These are phyloP conservation scores for Chytriomyces confervae DNA, from an alignment of 192 early-diverging fungal species.

Conservation along the genomic window DNA sequence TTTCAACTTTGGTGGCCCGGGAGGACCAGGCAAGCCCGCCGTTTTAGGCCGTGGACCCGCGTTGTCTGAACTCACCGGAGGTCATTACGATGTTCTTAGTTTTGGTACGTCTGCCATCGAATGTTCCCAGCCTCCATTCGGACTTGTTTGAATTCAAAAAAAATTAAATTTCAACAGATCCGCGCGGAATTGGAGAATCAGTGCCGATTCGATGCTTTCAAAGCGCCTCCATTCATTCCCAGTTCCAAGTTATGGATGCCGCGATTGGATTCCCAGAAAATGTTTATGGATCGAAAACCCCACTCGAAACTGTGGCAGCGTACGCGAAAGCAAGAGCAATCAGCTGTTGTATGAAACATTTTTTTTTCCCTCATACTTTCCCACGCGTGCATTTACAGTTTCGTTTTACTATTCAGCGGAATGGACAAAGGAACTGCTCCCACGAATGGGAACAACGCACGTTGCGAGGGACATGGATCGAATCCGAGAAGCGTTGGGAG, in stretches of 20 bases:
- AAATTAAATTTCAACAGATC: constrained; percentile 52
- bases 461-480: constrained; percentile 45
- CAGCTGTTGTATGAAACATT: constrained; percentile 3
- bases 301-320: not conserved
- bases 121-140: too few relatives aligned
- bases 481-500: constrained; percentile 37
- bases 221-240: constrained; percentile 14
- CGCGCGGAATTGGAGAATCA: constrained; percentile 46
- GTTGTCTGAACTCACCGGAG: not conserved
- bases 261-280: not conserved
- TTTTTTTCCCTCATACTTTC: too few relatives aligned
- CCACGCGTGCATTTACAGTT: not conserved
- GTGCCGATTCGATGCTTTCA: constrained; percentile 37
- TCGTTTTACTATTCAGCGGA: constrained; percentile 13
- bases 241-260: constrained; percentile 10
- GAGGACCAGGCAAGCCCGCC: not conserved
- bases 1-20: constrained; percentile 25
- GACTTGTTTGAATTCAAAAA: not conserved
- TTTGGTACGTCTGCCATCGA: not conserved
- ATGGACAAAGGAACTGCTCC: constrained; percentile 28
- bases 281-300: not conserved
- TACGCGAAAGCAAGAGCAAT: constrained; percentile 14
- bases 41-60: not conserved
- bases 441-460: constrained; percentile 24
- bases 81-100: not conserved